Percentiles rank a stretch among this genome's conserved stretches.
phyloP scores from a whole-genome alignment of 495 filamentous ascomycete genomes.

The Trypethelium eluteriae region DNA sequence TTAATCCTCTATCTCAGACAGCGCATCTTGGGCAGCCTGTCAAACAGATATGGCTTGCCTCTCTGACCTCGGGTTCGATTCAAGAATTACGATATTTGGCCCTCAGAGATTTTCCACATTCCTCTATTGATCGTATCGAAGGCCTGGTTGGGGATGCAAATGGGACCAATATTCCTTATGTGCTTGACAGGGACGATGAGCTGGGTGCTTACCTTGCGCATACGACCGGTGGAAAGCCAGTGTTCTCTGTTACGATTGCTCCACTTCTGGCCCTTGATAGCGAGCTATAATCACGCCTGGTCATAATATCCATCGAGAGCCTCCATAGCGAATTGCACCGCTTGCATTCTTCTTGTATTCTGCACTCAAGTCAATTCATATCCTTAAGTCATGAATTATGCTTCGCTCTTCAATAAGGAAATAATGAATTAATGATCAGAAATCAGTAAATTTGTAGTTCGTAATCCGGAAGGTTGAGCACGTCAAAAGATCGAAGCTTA shows the following conservation, averaged over 20 bases:
- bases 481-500: neutral
- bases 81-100: constrained; percentile 50
- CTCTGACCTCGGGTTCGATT: constrained; percentile 48
- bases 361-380: no score
- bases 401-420: no score
- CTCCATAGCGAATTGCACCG: no score
- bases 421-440: no score
- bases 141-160: constrained; percentile 55
- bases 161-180: constrained; percentile 49
- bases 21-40: constrained; percentile 36
- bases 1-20: constrained; percentile 48
- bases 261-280: neutral
- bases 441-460: neutral
- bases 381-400: no score
- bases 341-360: no score
- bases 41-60: constrained; percentile 51
- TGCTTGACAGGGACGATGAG: constrained; percentile 62
- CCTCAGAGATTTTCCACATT: constrained; percentile 48
- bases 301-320: no score
- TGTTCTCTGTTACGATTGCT: constrained; percentile 36
- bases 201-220: constrained; percentile 60
- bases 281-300: neutral
- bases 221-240: constrained; percentile 55
- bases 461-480: neutral
- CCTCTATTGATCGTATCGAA: constrained; percentile 51